Percentiles rank a stretch among this genome's conserved stretches.
Evolutionary conservation across 495 filamentous ascomycete species (phyloP).

Genomic region (Melanomma pulvis-pyrius): DNA sequence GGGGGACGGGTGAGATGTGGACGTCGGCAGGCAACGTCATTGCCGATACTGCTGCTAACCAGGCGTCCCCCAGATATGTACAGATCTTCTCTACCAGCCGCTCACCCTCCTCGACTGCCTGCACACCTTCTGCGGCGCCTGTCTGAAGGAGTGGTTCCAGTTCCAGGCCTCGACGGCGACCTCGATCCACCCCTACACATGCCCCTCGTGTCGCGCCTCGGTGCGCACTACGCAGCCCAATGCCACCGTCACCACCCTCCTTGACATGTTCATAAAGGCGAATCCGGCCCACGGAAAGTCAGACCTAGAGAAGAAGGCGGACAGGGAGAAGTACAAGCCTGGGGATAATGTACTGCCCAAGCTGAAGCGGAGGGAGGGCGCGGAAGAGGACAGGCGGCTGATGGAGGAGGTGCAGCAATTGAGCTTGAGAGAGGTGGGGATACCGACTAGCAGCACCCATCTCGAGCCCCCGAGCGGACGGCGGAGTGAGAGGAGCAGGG

Average conservation of each 20-base stretch:
- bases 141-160: constrained; percentile 90
- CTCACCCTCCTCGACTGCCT: constrained; percentile 96
- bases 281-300: constrained; percentile 72
- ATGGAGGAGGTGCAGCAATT: constrained; percentile 69
- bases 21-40: not conserved
- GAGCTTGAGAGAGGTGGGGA: constrained; percentile 70
- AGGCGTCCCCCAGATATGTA: constrained; percentile 80
- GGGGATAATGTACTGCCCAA: constrained; percentile 75
- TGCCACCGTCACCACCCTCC: constrained; percentile 77
- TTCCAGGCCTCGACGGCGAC: constrained; percentile 62
- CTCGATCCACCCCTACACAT: constrained; percentile 68
- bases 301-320: constrained; percentile 69
- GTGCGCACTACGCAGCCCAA: constrained; percentile 83
- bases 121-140: constrained; percentile 94
- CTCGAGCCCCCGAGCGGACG: constrained; percentile 45
- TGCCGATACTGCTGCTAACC: constrained; percentile 32
- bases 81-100: constrained; percentile 92
- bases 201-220: constrained; percentile 84
- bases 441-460: constrained; percentile 32
- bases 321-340: constrained; percentile 68
- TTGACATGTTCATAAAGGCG: constrained; percentile 76
- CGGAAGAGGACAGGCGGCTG: constrained; percentile 69
- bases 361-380: constrained; percentile 54
- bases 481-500: constrained; percentile 45
- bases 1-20: constrained; percentile 1